Conservation (phyloP, 1,139 yeast species). For the Hansenula lynferdii region DNA sequence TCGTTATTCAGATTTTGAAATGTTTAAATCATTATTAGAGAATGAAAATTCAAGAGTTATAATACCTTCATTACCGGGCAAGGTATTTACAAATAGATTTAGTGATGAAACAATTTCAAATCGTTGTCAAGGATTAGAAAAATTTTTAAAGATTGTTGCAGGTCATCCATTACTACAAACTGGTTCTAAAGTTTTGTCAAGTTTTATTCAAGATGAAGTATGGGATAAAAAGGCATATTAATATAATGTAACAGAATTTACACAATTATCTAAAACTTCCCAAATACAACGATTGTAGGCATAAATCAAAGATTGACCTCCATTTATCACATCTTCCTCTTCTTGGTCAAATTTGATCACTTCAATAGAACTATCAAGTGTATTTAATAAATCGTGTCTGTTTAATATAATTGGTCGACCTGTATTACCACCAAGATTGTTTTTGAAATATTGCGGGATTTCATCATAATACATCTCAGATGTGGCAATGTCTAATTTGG, state of each 20-base stretch:
- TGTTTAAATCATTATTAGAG: constrained; percentile 70
- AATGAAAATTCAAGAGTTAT: constrained; percentile 72
- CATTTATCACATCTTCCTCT: constrained; percentile 1
- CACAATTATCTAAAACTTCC: constrained; percentile 42
- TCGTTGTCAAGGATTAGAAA: constrained; percentile 79
- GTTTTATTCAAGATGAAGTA: constrained; percentile 82
- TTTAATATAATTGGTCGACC: constrained; percentile 35
- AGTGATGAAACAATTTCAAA: constrained; percentile 81
- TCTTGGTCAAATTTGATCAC: constrained; percentile 5
- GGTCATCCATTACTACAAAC: constrained; percentile 94
- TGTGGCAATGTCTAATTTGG: neutral
- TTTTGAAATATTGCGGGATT: constrained; percentile 24
- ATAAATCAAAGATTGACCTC: constrained; percentile 50
- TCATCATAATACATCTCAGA: constrained; percentile 31
- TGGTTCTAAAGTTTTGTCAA: constrained; percentile 75
- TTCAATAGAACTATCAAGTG: constrained; percentile 12
- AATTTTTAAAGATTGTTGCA: constrained; percentile 74
- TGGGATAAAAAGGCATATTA: constrained; percentile 50
- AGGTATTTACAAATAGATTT: constrained; percentile 64
- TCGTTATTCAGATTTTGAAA: constrained; percentile 86
- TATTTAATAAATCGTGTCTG: constrained; percentile 34
- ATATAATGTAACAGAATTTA: constrained; percentile 28
- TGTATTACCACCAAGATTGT: constrained; percentile 7
- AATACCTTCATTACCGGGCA: constrained; percentile 88
- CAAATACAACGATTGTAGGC: constrained; percentile 43